Evolutionary conservation across 768 basidiomycete species (phyloP), one percentile per base, ranked within the genome.

Genomic region (Pseudohyphozyma bogoriensis): DNA sequence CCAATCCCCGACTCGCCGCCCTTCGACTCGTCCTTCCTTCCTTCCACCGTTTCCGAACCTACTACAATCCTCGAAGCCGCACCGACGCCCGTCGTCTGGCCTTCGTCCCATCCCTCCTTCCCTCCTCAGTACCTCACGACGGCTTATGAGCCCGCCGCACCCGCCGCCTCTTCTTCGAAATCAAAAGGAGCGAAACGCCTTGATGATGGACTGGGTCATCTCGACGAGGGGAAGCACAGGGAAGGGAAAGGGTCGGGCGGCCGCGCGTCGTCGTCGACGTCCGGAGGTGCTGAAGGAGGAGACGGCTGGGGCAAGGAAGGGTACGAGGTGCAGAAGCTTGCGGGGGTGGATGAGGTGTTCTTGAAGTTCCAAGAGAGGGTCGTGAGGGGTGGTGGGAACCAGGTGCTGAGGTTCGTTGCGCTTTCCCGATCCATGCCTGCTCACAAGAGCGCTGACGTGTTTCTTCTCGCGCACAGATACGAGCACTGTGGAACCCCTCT

Each of bases 401-500:
- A 91, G 66, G 76, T 97, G 51, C 80, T 93, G 89, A 91, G 59
- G 53, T 82, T 77, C 28, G 6, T 58, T 16, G 16, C 29, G 22
- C 37, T 59, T 62, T 29, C 39, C n/a, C 53, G 33, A 24, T 52
- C 40, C 20, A 16, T 33, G 26, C 51, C 35, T 47, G 28, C 24
- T 28, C 22, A 37, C 32, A 15, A 26, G n/a, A 3, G 28, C 15
- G 40, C 33, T 58, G 36, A 32, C 57, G 44, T 1, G 15, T 51
- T 31, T 4, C 12, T 26, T 57, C 44, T 42, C 53, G 47, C 51
- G 50, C 45, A 18, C 69, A 91, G 89, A 55, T 97, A 97, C 71
- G 90, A 95, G 49, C 78, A 91, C n/a, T 80, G 81, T 35, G 87
- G 90, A 28, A 80, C 76, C 1, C 93, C 93, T 3, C 77, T 96